A percentile compares a stretch with the other conserved stretches of the same genome.
These are phyloP conservation scores for Euphorbia lathyris DNA, from an alignment of 345 rosid genomes.

Conservation along the genomic window DNA sequence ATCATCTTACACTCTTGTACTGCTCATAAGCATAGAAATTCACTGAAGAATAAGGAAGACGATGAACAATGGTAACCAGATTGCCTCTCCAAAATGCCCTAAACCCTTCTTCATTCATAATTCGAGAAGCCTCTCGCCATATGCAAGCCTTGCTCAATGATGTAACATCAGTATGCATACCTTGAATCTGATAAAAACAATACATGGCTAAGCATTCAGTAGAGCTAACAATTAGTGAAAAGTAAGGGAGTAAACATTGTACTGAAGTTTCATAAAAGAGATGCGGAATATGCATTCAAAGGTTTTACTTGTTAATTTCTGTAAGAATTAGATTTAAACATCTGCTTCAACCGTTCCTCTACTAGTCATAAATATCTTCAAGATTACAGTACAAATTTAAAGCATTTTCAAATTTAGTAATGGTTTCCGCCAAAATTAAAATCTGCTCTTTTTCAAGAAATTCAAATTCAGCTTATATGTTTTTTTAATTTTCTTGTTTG, in stretches of 20 bases:
- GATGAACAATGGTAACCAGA: constrained; percentile 83
- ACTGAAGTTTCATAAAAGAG: too few species aligned
- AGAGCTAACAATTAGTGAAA: constrained; percentile 6
- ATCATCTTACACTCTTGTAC: constrained; percentile 57
- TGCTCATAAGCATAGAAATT: constrained; percentile 79
- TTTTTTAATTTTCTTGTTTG: not conserved
- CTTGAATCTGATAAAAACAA: constrained; percentile 70
- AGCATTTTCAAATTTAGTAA: not conserved
- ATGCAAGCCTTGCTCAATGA: constrained; percentile 56
- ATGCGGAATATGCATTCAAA: not conserved
- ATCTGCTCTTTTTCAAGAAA: not conserved
- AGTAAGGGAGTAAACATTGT: too few species aligned
- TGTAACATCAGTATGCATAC: constrained; percentile 82
- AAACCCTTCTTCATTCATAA: constrained; percentile 78
- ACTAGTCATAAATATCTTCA: not conserved
- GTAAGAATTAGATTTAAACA: not conserved
- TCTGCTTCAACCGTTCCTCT: not conserved
- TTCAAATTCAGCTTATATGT: not conserved
- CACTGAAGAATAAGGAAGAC: constrained; percentile 81
- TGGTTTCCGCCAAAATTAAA: not conserved
- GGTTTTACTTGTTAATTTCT: not conserved
- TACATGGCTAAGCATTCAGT: not conserved
- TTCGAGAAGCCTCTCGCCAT: constrained; percentile 83
- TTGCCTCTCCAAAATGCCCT: constrained; percentile 99
- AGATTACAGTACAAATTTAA: not conserved